phyloP scores from a whole-genome alignment of 331 rosid species.

The Telfairia occidentalis region DNA sequence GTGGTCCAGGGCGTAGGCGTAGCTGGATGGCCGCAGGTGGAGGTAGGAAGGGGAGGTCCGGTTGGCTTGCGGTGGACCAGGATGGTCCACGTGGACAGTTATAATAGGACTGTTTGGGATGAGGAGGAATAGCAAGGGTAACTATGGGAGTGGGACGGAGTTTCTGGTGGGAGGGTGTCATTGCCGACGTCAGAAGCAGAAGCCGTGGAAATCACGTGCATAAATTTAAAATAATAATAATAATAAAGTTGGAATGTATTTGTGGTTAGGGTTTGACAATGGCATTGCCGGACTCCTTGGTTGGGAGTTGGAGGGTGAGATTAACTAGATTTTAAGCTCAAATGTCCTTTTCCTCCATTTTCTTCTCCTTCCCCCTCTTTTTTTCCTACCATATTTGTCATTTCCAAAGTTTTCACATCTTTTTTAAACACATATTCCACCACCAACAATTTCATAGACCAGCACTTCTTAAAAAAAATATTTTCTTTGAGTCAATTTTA shows the following conservation, averaged over 20 bases:
- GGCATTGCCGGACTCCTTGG: background rate
- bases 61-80: background rate
- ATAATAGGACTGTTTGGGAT: background rate
- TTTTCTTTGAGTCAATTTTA: too few species aligned
- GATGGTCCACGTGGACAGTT: slow-evolving; percentile 4
- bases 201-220: background rate
- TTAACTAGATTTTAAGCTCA: background rate
- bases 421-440: background rate
- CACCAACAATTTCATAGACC: too few species aligned
- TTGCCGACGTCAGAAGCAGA: background rate
- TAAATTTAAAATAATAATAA: background rate
- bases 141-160: background rate
- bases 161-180: background rate
- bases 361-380: background rate
- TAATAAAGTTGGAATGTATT: background rate
- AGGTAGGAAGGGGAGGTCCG: background rate
- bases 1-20: background rate
- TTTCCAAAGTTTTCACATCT: background rate
- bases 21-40: background rate
- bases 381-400: background rate
- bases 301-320: background rate
- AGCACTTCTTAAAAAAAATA: too few species aligned
- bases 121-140: slow-evolving; percentile 11
- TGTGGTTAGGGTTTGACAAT: slow-evolving; percentile 10
- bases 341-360: background rate